phyloP scores from a whole-genome alignment of 805 yeast species.

The Schwanniomyces occidentalis region DNA sequence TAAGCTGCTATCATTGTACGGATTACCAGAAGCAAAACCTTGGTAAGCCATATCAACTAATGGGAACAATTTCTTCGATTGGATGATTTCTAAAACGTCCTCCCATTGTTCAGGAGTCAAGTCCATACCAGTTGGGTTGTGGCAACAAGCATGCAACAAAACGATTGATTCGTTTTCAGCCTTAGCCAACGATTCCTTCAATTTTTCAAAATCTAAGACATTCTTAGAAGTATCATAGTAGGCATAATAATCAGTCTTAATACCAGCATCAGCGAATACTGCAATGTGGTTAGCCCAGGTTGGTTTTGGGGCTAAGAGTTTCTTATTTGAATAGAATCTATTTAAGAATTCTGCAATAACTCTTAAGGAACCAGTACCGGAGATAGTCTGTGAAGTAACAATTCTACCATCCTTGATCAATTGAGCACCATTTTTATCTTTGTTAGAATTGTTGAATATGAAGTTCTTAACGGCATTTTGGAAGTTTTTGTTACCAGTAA shows the following conservation, averaged over 20 bases:
- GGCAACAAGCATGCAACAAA: conserved; percentile 91
- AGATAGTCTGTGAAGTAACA: conserved; percentile 82
- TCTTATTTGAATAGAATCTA: conserved; percentile 54
- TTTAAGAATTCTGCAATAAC: conserved; percentile 77
- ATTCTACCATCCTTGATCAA: conserved; percentile 63
- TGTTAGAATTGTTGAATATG: conserved; percentile 61
- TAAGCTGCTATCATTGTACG: conserved; percentile 63
- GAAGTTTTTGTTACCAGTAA: conserved; percentile 73
- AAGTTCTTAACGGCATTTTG: conserved; percentile 67
- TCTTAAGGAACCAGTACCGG: conserved; percentile 94
- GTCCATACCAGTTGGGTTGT: conserved; percentile 96
- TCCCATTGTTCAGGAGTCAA: conserved; percentile 82
- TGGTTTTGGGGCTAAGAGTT: conserved; percentile 77
- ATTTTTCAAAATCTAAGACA: conserved; percentile 62
- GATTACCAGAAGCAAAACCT: conserved; percentile 87
- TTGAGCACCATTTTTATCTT: conserved; percentile 54
- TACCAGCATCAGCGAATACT: conserved; percentile 73
- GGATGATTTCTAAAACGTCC: conserved; percentile 63
- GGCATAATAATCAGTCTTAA: conserved; percentile 60
- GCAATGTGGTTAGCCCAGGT: conserved; percentile 95
- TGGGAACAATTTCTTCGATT: conserved; percentile 65
- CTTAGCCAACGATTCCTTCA: conserved; percentile 56
- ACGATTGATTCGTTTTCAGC: conserved; percentile 64
- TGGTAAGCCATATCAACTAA: conserved; percentile 94
- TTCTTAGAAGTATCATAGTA: conserved; percentile 68